Evolutionary conservation across 257 asterid genomes (phyloP).

Genomic region (Rauvolfia tetraphylla): DNA sequence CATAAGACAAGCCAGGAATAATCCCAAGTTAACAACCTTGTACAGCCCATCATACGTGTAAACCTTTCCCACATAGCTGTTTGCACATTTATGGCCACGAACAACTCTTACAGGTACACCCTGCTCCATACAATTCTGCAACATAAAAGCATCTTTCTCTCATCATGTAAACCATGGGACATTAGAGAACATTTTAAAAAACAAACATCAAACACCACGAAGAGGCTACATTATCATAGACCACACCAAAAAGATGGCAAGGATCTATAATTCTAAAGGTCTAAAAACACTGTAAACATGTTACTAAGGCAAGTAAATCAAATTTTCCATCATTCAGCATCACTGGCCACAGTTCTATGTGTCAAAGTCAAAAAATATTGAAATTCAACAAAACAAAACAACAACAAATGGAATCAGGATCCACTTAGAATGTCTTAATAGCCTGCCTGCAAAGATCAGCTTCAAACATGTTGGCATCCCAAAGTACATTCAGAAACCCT

Average conservation of each 20-base stretch:
- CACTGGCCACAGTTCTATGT: not conserved
- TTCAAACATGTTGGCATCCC: not conserved
- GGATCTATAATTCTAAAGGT: not conserved
- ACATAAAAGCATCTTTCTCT: not conserved
- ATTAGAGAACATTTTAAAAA: not conserved
- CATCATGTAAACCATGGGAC: not conserved
- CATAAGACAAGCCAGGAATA: not conserved
- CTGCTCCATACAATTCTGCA: conserved; percentile 69
- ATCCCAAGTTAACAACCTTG: conserved; percentile 36
- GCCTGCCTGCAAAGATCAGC: not conserved
- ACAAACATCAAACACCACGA: not conserved
- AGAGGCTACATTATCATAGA: not conserved
- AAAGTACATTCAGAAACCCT: not conserved
- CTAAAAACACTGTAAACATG: not conserved
- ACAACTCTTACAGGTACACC: conserved; percentile 67
- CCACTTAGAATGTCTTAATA: not conserved
- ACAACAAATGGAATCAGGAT: not conserved
- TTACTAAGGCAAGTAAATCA: not conserved
- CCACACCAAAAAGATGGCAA: not conserved
- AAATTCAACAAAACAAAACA: not conserved
- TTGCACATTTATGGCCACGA: conserved; percentile 72
- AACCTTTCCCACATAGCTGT: conserved; percentile 83
- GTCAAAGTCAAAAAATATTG: not conserved
- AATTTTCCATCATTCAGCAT: not conserved
- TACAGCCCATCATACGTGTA: conserved; percentile 92